A percentile compares a stretch with the other conserved stretches of the same genome.
Evolutionary conservation across 2,329 filamentous ascomycete genomes (phyloP).

Genomic region (Penicillium sp.): DNA sequence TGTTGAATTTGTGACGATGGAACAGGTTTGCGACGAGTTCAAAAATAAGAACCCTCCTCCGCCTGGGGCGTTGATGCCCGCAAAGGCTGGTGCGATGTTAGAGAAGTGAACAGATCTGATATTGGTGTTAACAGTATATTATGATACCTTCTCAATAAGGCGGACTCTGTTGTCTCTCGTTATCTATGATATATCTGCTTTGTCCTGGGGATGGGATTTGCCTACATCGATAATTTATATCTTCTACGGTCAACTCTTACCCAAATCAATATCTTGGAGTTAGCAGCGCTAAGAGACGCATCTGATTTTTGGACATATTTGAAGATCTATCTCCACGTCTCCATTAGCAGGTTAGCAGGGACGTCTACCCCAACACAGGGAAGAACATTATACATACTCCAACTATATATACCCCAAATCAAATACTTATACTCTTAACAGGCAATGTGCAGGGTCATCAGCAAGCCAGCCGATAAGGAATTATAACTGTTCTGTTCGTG

Average conservation of each 20-base stretch:
- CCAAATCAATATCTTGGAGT: not conserved
- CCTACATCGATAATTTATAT: not conserved
- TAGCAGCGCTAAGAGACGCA: not conserved
- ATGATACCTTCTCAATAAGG: not conserved
- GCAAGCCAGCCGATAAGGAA: slow-evolving; percentile 52
- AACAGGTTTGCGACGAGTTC: slow-evolving; percentile 25
- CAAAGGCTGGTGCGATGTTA: slow-evolving; percentile 14
- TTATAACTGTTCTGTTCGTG: slow-evolving; percentile 55
- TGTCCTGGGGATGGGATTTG: not conserved
- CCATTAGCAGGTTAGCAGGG: not conserved
- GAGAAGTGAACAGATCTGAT: slow-evolving; percentile 1
- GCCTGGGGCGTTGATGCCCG: slow-evolving; percentile 20
- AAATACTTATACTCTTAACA: slow-evolving; percentile 40
- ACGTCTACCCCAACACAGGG: not conserved
- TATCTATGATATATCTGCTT: not conserved
- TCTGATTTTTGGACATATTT: not conserved
- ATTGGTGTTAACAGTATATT: not conserved
- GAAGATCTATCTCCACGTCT: not conserved
- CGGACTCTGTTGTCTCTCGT: not conserved
- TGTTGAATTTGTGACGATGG: slow-evolving; percentile 29
- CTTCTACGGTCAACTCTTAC: not conserved
- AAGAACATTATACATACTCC: not conserved
- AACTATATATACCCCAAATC: not conserved
- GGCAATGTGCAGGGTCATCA: slow-evolving; percentile 58
- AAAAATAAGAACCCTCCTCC: slow-evolving; percentile 22